phyloP scores from a whole-genome alignment of 768 basidiomycete species.

The Plicaturopsis crispa region DNA sequence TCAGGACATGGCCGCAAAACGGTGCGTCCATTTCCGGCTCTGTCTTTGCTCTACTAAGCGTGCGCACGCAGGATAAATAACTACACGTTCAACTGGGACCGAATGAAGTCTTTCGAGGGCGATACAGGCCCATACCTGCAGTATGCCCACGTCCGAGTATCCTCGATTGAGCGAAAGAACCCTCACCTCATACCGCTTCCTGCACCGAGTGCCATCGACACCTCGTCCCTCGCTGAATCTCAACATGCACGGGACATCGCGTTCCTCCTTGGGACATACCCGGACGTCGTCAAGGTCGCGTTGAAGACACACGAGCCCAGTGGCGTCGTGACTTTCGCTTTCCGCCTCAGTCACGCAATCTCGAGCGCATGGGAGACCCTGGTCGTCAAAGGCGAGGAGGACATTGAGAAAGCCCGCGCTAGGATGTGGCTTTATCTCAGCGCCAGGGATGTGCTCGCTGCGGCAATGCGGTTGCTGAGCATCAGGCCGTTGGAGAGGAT shows the following conservation, averaged over 20 bases:
- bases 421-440: constrained; percentile 84
- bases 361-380: constrained; percentile 90
- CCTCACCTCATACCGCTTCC: constrained; percentile 79
- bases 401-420: constrained; percentile 71
- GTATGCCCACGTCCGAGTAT: constrained; percentile 91
- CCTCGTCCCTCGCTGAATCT: constrained; percentile 57
- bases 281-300: constrained; percentile 84
- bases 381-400: constrained; percentile 76
- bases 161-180: constrained; percentile 89
- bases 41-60: background rate
- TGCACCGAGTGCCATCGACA: constrained; percentile 57
- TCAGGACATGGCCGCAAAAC: constrained; percentile 92
- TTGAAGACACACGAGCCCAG: constrained; percentile 83
- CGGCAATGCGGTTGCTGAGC: constrained; percentile 82
- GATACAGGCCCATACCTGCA: constrained; percentile 96
- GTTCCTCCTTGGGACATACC: constrained; percentile 84
- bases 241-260: constrained; percentile 76
- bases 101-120: constrained; percentile 93
- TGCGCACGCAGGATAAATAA: constrained; percentile 70
- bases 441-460: constrained; percentile 84
- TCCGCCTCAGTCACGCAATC: constrained; percentile 82
- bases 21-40: constrained; percentile 36
- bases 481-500: constrained; percentile 89
- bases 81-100: constrained; percentile 91
- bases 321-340: constrained; percentile 85